Base-by-base conservation (phyloP, 495 filamentous ascomycete genomes). In the Penicillium fimorum region DNA sequence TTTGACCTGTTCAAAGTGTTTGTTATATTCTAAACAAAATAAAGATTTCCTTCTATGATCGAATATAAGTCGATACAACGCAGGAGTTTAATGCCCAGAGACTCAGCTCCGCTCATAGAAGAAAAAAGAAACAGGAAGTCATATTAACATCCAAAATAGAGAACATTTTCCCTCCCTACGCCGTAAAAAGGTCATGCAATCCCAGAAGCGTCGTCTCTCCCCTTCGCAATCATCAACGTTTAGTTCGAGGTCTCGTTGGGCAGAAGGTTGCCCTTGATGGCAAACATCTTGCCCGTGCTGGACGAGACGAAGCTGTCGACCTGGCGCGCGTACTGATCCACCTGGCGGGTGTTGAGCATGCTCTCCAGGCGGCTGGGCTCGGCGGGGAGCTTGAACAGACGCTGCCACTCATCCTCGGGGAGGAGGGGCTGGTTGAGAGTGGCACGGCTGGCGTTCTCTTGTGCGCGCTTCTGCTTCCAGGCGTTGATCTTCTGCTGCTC, bases 361-460 rank as follows among this genome's bases (percentile, higher is more conserved):
- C 84, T 87, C 77, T 97, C 94, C 60, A 98, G 76, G 56, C 95
- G 81, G 71, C 87, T 92, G 50, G 94, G 94, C 76, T 98, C 94
- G 72, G 88, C 82, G 18, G 94, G 94, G 47, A 97, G 82, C 83
- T 98, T 98, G 82, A 97, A 98, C 63, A 97, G 76, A 66, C 90
- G 87, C 76, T 92, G 89, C 94, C 94, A 98, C 76, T 98, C 95
- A 66, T 97, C 93, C 78, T 98, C 94, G 17, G 93, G 92, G 37
- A 97, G 82, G 32, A 85, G 84, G 30, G 85, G 74, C 75, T 96
- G 91, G 82, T 97, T 97, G 57, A 92, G 87, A 13, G 91, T 84
- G 46, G 83, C 79, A 29, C 95, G 83, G 47, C 84, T 84, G 30
- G 87, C 87, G 71, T 97, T 97, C 81, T 98, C 95, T 22, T 89